Base-by-base conservation (phyloP, 2,329 filamentous ascomycete genomes). In the Botrytis sinoallii region DNA sequence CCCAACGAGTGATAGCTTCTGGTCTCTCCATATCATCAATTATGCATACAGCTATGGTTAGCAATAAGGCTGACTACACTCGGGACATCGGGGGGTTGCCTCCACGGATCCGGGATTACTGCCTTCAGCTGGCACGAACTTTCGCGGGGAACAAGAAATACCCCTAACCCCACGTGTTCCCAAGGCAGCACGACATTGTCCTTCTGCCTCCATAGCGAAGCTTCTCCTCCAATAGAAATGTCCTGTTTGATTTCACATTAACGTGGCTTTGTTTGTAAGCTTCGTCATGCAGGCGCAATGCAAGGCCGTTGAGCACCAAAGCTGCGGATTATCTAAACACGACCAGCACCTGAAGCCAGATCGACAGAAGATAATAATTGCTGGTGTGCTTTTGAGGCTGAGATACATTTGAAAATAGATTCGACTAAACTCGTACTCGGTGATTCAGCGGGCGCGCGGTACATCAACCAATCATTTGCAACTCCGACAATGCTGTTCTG, bases 21-120 rank as follows among this genome's bases (percentile, higher is more conserved):
- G 38, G 12, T 55, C 60, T 29, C 29, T 68, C 55, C 18, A 14
- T 42, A 42, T 20, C 66, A 25, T 42, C 48, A 69, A 3, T 32
- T 32, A 57, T 57, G 66, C 66, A 69, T 69, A 42, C 44, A 16
- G 48, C 38, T 42, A 69, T 42, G 35, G 18, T 57, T 69, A 59
- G 55, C 16, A 69, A 18, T 18, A n/a, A 69, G 66, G 38, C 48
- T 69, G 35, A 57, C 9, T 42, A n/a, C 35, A 55, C 35, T 68
- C 42, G 4, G 35, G 35, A 35, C 14, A 52, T n/a, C 25, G 42
- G 10, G 48, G 68, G 32, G 22, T 69, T 52, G 40, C 46, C 70
- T 67, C 71, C 52, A 48, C 29, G 42, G n/a, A 40, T 42, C 20
- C 29, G 40, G 63, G 52, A 52, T 55, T 14, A 32, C 40, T 44